Percentiles rank a stretch among this genome's conserved stretches.
These are phyloP conservation scores for Carallia pectinifolia DNA, from an alignment of 345 rosid genomes.

Conservation along the genomic window DNA sequence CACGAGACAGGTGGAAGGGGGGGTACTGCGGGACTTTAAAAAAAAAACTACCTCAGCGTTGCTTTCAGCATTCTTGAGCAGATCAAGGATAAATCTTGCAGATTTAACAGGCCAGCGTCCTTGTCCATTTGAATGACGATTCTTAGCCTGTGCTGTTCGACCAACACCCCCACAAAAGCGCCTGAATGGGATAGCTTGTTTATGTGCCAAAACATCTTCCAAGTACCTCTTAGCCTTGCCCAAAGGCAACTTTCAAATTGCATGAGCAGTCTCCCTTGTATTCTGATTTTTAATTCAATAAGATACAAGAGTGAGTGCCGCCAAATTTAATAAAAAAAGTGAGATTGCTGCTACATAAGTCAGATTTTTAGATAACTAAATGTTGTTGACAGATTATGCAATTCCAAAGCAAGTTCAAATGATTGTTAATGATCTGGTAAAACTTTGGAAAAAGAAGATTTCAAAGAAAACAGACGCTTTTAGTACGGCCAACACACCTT, in stretches of 20 bases:
- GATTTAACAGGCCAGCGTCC: constrained; percentile 71
- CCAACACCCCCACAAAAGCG: constrained; percentile 78
- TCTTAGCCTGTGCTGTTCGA: constrained; percentile 77
- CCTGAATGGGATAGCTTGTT: constrained; percentile 78
- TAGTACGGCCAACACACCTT: no score
- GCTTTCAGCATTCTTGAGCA: constrained; percentile 69
- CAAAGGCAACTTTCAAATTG: constrained; percentile 60
- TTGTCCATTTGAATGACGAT: constrained; percentile 77
- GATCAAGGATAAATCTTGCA: constrained; percentile 51
- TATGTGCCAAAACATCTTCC: constrained; percentile 77
- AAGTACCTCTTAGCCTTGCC: constrained; percentile 67
- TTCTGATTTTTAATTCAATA: constrained; percentile 34
- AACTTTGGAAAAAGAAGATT: no score
- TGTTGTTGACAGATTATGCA: background rate
- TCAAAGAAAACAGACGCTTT: no score
- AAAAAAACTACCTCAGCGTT: constrained; percentile 56
- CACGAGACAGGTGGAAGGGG: background rate
- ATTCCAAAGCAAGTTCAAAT: background rate
- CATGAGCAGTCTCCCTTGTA: constrained; percentile 67
- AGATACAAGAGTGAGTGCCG: background rate
- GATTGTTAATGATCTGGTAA: no score
- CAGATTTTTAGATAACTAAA: background rate
- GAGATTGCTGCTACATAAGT: background rate
- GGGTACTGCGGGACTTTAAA: background rate
- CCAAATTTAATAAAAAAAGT: no score